Base-by-base conservation (phyloP, 2,329 filamentous ascomycete genomes). In the Cercospora nicotianae region DNA sequence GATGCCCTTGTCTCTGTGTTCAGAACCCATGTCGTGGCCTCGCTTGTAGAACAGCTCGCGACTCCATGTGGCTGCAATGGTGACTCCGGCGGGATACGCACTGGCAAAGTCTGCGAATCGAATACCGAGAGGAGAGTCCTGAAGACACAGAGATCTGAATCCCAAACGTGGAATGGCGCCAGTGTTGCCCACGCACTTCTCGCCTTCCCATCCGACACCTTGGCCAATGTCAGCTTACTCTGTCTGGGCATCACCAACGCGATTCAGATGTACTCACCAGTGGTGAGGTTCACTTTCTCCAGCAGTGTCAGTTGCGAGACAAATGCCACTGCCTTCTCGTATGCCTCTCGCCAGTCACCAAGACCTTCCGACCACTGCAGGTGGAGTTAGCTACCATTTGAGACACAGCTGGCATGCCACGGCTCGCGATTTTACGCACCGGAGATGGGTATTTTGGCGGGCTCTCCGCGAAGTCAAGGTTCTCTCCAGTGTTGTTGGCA, bases 271-370 rank as follows among this genome's bases (percentile, higher is more conserved):
- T 58, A 31, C 30, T 30, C 23, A 58, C 62, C 60, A 1, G 94
- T 97, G 2, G 94, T 98, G 71, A 99, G 79, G 79, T 98, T 98
- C 80, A 98, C 93, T 82, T 97, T 97, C 79, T 97, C 94, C 10
- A 89, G 77, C 39, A 97, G 84, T 0, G 93, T 96, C 80, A 97
- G 81, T 77, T 93, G 89, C 9, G 90, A 90, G 57, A 97, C 93
- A 75, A 97, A 94, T 2, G 85, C 87, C 72, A 87, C 88, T 1
- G 94, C 94, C 79, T 91, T 89, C 20, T 81, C 82, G 73, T 96
- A 94, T 45, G 93, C 92, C 6, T 88, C 86, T 64, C 87, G 85
- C 93, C 93, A 97, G 55, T 86, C 82, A 10, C 91, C 91, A 5
- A 87, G 79, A 18, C 91, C 90, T 70, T 91, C 87, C 81, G 90